Percentiles rank a stretch among this genome's conserved stretches.
These are phyloP conservation scores for Aurifilum marmelostoma DNA, from an alignment of 2,329 filamentous ascomycete genomes.

Conservation along the genomic window DNA sequence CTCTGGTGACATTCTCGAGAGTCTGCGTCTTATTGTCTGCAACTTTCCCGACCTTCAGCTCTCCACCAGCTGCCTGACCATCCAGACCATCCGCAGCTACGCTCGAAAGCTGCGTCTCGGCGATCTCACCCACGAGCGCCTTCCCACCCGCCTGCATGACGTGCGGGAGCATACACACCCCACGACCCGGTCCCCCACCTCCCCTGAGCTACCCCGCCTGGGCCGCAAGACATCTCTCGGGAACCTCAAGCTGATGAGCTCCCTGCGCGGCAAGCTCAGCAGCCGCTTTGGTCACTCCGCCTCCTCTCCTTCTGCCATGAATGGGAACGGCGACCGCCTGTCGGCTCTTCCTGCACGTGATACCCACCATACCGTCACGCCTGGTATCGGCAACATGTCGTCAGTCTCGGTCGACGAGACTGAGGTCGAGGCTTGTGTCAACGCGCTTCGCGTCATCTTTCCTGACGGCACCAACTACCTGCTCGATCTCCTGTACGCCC, in stretches of 20 bases:
- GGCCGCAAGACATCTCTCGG: constrained; percentile 19
- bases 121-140: constrained; percentile 10
- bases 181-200: constrained; percentile 13
- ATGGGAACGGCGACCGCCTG: background rate
- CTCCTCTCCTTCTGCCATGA: background rate
- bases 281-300: constrained; percentile 14
- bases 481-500: constrained; percentile 62
- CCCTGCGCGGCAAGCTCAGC: constrained; percentile 22
- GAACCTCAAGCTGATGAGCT: constrained; percentile 22
- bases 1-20: constrained; percentile 57
- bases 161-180: constrained; percentile 28
- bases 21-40: constrained; percentile 54
- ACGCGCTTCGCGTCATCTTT: constrained; percentile 54
- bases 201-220: background rate
- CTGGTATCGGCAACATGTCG: constrained; percentile 5
- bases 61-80: constrained; percentile 55
- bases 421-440: constrained; percentile 25
- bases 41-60: constrained; percentile 66
- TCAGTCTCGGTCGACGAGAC: constrained; percentile 3
- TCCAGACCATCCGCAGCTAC: constrained; percentile 61
- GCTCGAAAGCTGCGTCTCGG: constrained; percentile 55
- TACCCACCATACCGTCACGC: background rate
- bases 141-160: constrained; percentile 24
- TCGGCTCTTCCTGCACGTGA: constrained; percentile 15
- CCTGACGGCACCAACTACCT: constrained; percentile 56